Conservation (phyloP, 208 protist genomes). For the Pavlovales sp. region DNA sequence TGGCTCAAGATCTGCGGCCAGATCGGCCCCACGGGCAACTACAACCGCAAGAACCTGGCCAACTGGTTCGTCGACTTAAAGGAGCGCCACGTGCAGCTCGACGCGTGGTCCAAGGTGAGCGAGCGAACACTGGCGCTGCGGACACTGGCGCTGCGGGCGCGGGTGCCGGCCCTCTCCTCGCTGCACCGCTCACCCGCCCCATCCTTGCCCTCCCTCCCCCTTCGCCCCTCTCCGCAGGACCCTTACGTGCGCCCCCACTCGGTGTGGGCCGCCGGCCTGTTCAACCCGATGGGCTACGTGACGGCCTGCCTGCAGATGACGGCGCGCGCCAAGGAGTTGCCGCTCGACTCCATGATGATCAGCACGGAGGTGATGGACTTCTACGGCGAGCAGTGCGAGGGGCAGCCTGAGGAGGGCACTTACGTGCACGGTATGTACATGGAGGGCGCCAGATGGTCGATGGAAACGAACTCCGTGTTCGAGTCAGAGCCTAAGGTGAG, state of each 20-base stretch:
- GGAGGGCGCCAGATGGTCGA: conserved; percentile 95
- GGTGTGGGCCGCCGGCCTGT: conserved; percentile 81
- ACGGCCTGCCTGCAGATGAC: conserved; percentile 95
- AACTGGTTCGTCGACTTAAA: conserved; percentile 90
- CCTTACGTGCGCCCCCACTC: conserved; percentile 28
- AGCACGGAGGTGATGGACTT: conserved; percentile 71
- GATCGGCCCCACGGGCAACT: conserved; percentile 31
- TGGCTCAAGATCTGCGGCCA: conserved; percentile 76
- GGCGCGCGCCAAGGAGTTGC: conserved; percentile 84
- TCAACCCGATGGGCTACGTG: conserved; percentile 97
- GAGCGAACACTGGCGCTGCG: conserved; percentile 65
- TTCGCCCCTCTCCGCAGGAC: neutral
- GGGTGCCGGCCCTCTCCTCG: neutral
- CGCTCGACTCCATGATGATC: conserved; percentile 74
- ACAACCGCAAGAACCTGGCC: conserved; percentile 81
- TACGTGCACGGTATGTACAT: conserved; percentile 89
- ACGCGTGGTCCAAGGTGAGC: conserved; percentile 80
- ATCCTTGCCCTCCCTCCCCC: too few species aligned
- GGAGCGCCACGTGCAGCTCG: conserved; percentile 80
- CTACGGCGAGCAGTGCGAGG: conserved; percentile 62
- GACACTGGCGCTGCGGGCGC: too few species aligned
- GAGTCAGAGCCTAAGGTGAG: conserved; percentile 42
- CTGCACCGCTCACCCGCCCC: neutral
- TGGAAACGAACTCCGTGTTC: conserved; percentile 18
- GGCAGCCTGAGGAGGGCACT: conserved; percentile 82